Evolutionary conservation across 768 basidiomycete species (phyloP).

Genomic region (Podaxis rugospora): DNA sequence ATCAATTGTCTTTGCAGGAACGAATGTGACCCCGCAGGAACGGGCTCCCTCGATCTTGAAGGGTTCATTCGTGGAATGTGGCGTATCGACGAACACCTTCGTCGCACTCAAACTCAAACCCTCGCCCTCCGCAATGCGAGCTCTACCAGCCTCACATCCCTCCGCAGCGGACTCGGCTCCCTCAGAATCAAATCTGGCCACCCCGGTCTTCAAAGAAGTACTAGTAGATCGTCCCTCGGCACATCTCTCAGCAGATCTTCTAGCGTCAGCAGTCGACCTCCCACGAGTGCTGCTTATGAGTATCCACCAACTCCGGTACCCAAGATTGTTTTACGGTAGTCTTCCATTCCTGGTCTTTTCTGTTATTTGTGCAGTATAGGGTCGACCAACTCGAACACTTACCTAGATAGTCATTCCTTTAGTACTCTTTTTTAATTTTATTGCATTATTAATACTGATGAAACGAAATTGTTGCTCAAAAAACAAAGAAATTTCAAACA

Average conservation of each 20-base stretch:
- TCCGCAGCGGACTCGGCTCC: slow-evolving; percentile 2
- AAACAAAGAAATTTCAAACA: background rate
- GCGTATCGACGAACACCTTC: slow-evolving; percentile 80
- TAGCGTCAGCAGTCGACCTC: background rate
- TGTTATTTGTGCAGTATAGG: background rate
- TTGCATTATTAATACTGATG: background rate
- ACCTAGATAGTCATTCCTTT: slow-evolving; percentile 5
- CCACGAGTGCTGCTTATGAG: background rate
- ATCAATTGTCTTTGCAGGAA: slow-evolving; percentile 39
- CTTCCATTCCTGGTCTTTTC: background rate
- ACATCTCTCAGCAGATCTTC: slow-evolving; percentile 6
- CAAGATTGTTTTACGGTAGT: slow-evolving; percentile 4
- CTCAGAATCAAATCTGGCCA: background rate
- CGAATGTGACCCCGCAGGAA: slow-evolving; percentile 57
- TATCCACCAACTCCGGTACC: slow-evolving; percentile 5
- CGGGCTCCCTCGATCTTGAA: slow-evolving; percentile 60
- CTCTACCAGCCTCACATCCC: slow-evolving; percentile 7
- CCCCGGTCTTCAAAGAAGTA: background rate
- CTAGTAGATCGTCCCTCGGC: slow-evolving; percentile 2
- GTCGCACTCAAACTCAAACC: slow-evolving; percentile 44
- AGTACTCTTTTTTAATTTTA: background rate
- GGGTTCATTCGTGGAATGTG: slow-evolving; percentile 78
- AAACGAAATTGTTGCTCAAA: background rate
- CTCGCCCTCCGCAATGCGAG: slow-evolving; percentile 3
- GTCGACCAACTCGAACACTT: background rate